phyloP scores from a whole-genome alignment of 306 rosid genomes.

The Glycine tomentella region DNA sequence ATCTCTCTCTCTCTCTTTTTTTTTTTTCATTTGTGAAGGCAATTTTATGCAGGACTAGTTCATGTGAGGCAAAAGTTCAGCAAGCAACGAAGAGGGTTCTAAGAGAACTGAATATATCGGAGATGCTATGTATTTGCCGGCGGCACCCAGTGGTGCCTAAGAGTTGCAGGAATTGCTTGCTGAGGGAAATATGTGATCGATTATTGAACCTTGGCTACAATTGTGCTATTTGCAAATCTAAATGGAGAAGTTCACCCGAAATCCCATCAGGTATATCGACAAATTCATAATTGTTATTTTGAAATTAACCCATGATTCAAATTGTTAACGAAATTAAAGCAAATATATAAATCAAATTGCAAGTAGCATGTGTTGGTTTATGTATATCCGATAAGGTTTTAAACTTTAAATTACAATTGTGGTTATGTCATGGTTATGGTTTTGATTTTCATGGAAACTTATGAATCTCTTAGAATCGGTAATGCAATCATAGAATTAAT shows the following conservation, averaged over 20 bases:
- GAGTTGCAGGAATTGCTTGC: conserved; percentile 77
- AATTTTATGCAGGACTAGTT: conserved; percentile 55
- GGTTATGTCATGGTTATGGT: not conserved
- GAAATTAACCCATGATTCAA: not conserved
- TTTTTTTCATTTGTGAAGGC: conserved; percentile 47
- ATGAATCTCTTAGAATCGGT: not conserved
- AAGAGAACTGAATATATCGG: conserved; percentile 44
- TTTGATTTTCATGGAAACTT: not conserved
- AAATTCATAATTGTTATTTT: not conserved
- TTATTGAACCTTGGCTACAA: conserved; percentile 63
- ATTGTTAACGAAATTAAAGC: not conserved
- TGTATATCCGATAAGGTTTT: not conserved
- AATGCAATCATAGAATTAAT: not conserved
- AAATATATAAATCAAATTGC: not conserved
- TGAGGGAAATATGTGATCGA: conserved; percentile 62
- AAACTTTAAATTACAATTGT: not conserved
- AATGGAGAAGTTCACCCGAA: conserved; percentile 64
- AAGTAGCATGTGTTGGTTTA: not conserved
- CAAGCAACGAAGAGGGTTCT: conserved; percentile 64
- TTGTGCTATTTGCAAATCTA: conserved; percentile 73
- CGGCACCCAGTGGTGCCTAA: conserved; percentile 7
- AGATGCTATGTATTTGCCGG: conserved; percentile 58
- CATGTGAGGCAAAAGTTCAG: conserved; percentile 63
- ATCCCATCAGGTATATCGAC: conserved; percentile 65
- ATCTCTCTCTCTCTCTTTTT: too few species aligned